A percentile compares a stretch with the other conserved stretches of the same genome.
Evolutionary conservation across 2,329 filamentous ascomycete species (phyloP).

Genomic region (Helotiales sp.): DNA sequence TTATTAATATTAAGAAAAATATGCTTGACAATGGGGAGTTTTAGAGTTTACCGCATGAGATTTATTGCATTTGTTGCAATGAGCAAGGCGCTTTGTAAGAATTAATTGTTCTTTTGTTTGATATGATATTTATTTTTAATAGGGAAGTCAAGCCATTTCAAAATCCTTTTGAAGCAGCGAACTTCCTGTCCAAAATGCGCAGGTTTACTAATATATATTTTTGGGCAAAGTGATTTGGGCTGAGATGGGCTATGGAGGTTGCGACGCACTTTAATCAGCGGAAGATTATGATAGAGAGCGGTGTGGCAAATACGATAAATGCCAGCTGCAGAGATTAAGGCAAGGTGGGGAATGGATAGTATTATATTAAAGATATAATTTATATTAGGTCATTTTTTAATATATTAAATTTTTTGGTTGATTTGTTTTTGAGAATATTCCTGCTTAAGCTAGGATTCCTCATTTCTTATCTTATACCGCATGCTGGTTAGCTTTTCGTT

Average conservation of each 20-base stretch:
- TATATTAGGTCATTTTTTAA: background rate
- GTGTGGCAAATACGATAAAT: background rate
- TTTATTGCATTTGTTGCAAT: slow-evolving; percentile 21
- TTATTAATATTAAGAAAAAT: slow-evolving; percentile 23
- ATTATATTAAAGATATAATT: background rate
- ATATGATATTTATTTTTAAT: slow-evolving; percentile 17
- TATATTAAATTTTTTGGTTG: background rate
- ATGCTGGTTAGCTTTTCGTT: too few species aligned
- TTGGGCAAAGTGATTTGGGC: slow-evolving; percentile 16
- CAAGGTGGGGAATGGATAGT: background rate
- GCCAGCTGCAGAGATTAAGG: background rate
- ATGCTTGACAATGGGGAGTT: slow-evolving; percentile 17
- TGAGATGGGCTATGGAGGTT: background rate
- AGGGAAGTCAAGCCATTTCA: slow-evolving; percentile 17
- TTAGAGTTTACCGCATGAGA: slow-evolving; percentile 19
- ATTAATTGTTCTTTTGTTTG: slow-evolving; percentile 9
- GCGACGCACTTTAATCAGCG: background rate
- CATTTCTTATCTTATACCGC: too few species aligned
- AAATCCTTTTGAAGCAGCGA: slow-evolving; percentile 17
- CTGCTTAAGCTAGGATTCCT: background rate
- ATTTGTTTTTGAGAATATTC: background rate
- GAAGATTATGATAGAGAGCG: background rate
- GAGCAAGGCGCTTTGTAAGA: slow-evolving; percentile 19
- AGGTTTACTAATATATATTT: slow-evolving; percentile 16
- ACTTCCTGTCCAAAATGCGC: slow-evolving; percentile 17